Conservation (phyloP, 768 basidiomycete genomes). For the Ramaria sp. region DNA sequence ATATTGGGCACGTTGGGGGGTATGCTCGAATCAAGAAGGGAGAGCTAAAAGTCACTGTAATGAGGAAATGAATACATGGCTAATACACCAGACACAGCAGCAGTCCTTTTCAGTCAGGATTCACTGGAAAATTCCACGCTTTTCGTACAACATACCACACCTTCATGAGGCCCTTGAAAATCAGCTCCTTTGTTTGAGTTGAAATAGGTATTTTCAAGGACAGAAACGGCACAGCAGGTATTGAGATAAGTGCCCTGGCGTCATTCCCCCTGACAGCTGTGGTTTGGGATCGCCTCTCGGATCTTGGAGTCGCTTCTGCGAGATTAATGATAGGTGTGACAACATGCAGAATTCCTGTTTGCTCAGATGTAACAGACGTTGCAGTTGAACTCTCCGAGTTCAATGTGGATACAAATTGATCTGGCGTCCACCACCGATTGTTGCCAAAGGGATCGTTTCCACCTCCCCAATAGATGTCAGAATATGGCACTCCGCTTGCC, state of each 20-base stretch:
- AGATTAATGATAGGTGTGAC: conserved; percentile 9
- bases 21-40: too few species aligned
- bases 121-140: conserved; percentile 46
- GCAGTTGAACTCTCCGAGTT: not conserved
- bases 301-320: conserved; percentile 16
- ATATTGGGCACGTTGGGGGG: too few species aligned
- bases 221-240: conserved; percentile 16
- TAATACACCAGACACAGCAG: not conserved
- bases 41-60: not conserved
- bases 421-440: not conserved
- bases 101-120: conserved; percentile 21
- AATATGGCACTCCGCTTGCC: not conserved
- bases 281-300: not conserved
- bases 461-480: not conserved
- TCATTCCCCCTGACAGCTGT: not conserved
- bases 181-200: conserved; percentile 21
- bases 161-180: conserved; percentile 26
- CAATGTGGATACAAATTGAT: not conserved
- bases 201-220: conserved; percentile 15
- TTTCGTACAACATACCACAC: conserved; percentile 39
- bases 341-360: not conserved
- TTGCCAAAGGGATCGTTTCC: not conserved
- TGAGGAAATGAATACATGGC: not conserved
- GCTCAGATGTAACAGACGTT: not conserved
- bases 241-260: not conserved